A percentile compares a stretch with the other conserved stretches of the same genome.
Conservation (phyloP, 1,284 basidiomycete genomes). For the Meira miltonrushii region DNA sequence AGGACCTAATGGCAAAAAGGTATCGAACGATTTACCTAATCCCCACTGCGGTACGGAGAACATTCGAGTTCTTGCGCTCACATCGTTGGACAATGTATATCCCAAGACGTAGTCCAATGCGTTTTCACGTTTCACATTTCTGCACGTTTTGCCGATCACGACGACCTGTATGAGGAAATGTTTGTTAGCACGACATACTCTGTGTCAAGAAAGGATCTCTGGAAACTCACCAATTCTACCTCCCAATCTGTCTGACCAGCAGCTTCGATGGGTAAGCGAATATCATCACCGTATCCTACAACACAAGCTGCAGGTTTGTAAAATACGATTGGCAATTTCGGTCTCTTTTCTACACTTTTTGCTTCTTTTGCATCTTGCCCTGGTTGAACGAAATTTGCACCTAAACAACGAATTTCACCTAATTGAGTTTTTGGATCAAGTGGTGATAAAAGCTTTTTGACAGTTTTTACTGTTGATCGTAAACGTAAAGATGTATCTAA, state of each 20-base stretch:
- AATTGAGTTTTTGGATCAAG: constrained; percentile 15
- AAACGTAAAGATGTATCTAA: constrained; percentile 8
- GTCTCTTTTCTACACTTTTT: constrained; percentile 17
- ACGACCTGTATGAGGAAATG: constrained; percentile 12
- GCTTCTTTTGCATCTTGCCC: constrained; percentile 21
- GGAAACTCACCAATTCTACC: constrained; percentile 27
- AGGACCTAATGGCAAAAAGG: constrained; percentile 25
- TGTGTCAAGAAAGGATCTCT: neutral
- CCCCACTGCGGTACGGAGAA: constrained; percentile 39
- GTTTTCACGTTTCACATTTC: constrained; percentile 20
- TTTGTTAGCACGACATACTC: neutral
- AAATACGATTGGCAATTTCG: constrained; percentile 34
- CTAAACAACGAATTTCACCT: constrained; percentile 10
- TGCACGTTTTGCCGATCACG: constrained; percentile 21
- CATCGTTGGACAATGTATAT: constrained; percentile 37
- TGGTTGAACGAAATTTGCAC: constrained; percentile 20
- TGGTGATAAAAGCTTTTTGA: constrained; percentile 23
- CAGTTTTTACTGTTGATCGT: constrained; percentile 17
- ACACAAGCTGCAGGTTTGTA: constrained; percentile 27
- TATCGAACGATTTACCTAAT: constrained; percentile 28
- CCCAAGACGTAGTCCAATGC: constrained; percentile 26
- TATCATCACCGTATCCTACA: constrained; percentile 22
- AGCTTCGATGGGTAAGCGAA: constrained; percentile 26
- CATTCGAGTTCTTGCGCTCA: constrained; percentile 30
- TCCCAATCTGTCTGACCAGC: constrained; percentile 34